Percentiles rank a stretch among this genome's conserved stretches.
Evolutionary conservation across 495 filamentous ascomycete species (phyloP).

Genomic region (Corynascus novoguineensis): DNA sequence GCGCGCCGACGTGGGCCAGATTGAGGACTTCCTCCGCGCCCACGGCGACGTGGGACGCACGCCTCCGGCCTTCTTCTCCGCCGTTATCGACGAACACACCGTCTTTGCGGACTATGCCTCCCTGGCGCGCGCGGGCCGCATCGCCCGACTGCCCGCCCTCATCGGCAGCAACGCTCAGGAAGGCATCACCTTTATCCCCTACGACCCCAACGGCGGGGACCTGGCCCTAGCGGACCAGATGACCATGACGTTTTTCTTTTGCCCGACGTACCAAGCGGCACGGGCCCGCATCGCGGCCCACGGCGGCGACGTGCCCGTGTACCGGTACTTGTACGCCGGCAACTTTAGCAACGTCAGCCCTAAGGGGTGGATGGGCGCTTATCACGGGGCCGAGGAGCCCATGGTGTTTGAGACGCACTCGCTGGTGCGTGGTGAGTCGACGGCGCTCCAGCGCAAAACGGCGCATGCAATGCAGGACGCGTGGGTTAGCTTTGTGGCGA

Average conservation of each 20-base stretch:
- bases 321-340: constrained; percentile 42
- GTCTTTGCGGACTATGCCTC: neutral
- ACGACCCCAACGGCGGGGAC: constrained; percentile 13
- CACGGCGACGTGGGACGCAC: neutral
- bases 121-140: neutral
- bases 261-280: constrained; percentile 21
- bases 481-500: constrained; percentile 41
- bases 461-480: constrained; percentile 36
- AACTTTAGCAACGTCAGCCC: constrained; percentile 44
- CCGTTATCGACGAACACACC: neutral
- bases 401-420: constrained; percentile 44
- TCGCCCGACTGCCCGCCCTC: constrained; percentile 15
- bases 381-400: constrained; percentile 47
- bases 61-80: neutral
- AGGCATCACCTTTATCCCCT: constrained; percentile 18
- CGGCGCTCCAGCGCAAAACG: constrained; percentile 27
- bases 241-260: constrained; percentile 24
- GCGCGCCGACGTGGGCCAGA: neutral
- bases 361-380: constrained; percentile 42
- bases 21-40: neutral
- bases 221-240: constrained; percentile 1
- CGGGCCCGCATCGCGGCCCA: constrained; percentile 22
- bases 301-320: constrained; percentile 26
- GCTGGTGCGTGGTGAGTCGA: constrained; percentile 33
- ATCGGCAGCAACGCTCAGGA: constrained; percentile 23